A percentile compares a stretch with the other conserved stretches of the same genome.
Conservation (phyloP, 148 eudicot species). For the Chenopodium formosanum region DNA sequence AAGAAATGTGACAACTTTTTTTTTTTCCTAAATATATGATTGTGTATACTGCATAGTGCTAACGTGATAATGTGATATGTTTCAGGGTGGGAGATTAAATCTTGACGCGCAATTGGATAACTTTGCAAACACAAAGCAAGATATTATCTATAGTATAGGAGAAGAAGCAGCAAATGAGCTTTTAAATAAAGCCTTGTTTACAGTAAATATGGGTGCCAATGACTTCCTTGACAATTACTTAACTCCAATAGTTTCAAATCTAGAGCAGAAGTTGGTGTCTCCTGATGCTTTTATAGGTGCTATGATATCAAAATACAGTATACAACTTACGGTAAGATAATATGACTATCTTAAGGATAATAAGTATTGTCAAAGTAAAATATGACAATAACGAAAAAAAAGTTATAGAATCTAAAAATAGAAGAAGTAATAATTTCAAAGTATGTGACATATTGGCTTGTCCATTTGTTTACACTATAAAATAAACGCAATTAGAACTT, state of each 20-base stretch:
- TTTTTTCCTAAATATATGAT: too few species aligned
- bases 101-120: conserved; percentile 81
- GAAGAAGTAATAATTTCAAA: too few species aligned
- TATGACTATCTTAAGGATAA: too few species aligned
- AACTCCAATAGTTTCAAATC: conserved; percentile 50
- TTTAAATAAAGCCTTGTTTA: conserved; percentile 49
- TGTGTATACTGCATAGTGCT: too few species aligned
- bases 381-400: too few species aligned
- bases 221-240: conserved; percentile 91
- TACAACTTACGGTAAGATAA: conserved; percentile 63
- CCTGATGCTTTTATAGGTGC: conserved; percentile 53
- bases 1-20: too few species aligned
- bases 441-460: too few species aligned
- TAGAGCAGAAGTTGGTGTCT: conserved; percentile 42
- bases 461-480: too few species aligned
- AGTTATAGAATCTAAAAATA: too few species aligned
- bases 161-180: conserved; percentile 43
- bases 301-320: conserved; percentile 53
- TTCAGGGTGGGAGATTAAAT: conserved; percentile 68
- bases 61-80: neutral
- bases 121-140: conserved; percentile 76
- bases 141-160: conserved; percentile 58
- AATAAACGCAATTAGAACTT: too few species aligned
- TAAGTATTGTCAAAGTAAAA: too few species aligned
- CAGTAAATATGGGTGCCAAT: conserved; percentile 80